Evolutionary conservation across 2,329 filamentous ascomycete species (phyloP).

Genomic region (Amauroascus verrucosus): DNA sequence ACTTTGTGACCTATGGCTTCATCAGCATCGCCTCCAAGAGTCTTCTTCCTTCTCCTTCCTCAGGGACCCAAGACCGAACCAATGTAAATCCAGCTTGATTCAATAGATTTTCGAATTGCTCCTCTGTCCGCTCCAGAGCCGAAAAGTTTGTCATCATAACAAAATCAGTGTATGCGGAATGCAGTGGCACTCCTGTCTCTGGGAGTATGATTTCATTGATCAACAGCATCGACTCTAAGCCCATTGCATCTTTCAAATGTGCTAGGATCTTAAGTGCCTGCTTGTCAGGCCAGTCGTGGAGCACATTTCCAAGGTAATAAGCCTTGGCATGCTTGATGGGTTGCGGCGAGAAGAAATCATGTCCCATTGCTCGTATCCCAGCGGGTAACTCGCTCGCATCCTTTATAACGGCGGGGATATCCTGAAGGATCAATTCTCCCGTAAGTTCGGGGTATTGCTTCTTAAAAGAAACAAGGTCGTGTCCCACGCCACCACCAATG

Average conservation of each 20-base stretch:
- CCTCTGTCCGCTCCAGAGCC: constrained; percentile 29
- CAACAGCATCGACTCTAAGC: constrained; percentile 28
- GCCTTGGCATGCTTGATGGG: constrained; percentile 20
- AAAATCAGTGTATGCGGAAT: constrained; percentile 25
- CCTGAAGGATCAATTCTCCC: constrained; percentile 42
- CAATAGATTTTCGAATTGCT: constrained; percentile 27
- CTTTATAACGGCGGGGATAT: constrained; percentile 36
- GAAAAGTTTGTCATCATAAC: constrained; percentile 30
- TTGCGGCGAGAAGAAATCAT: constrained; percentile 9
- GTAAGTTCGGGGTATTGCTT: constrained; percentile 29
- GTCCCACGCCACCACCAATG: constrained; percentile 35
- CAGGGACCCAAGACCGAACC: constrained; percentile 20
- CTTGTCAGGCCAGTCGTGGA: constrained; percentile 30
- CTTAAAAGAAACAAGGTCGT: constrained; percentile 33
- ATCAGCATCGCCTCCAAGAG: background rate
- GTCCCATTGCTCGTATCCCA: background rate
- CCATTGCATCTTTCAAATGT: constrained; percentile 19
- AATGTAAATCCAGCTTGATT: constrained; percentile 26
- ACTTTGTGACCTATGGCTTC: no score
- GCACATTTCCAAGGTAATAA: constrained; percentile 27
- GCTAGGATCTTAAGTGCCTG: constrained; percentile 25
- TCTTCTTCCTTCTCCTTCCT: background rate
- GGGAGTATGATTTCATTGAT: constrained; percentile 30
- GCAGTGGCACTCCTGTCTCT: background rate
- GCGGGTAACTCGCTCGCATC: background rate